Base-by-base conservation (phyloP, 352 stramenopile species). In the Phytophthora colocasiae region DNA sequence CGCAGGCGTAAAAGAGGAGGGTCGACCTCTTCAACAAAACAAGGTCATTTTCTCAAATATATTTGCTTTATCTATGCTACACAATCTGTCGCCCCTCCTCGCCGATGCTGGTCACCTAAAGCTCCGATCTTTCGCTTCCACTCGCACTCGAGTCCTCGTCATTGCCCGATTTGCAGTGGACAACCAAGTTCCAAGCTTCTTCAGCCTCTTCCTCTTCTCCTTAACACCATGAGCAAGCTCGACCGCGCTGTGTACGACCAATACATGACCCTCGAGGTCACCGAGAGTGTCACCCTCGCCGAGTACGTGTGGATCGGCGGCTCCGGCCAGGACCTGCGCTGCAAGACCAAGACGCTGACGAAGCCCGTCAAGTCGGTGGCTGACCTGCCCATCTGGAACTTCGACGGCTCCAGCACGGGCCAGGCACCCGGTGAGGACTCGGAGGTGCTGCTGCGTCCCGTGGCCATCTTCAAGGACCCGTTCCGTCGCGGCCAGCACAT, bases 391-490 rank as follows among this genome's bases (percentile, higher is more conserved):
- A 86, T 97, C 41, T 99, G 97, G 97, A 99, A 99, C 85, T 99
- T 99, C 72, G 97, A 99, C 66, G 97, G 97, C 53, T 98, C 90
- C 29, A 98, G 92, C 45, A 99, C 97, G 15, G 92, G 83, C 57
- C 97, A 99, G 80, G 97, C 97, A n/a, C 96, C 96, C 0, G 97
- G 97, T 39, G 91, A 99, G 71, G 96, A 99, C 81, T 98, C 95
- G 49, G 96, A 99, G 75, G 97, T 99, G 61, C 95, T 99, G 61
- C 74, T 99, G 66, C 76, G 96, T 72, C 87, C 90, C 40, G 82
- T 91, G 48, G 86, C 91, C 63, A 98, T 99, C 65, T 99, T 98
- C 87, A 92, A 90, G 56, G 97, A 99, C 88, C 97, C 97, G 19
- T 99, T 99, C 90, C 91, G 97, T 45, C 87, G 90, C 39, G 78